These are phyloP conservation scores for Corchorus olitorius DNA, from an alignment of 345 rosid genomes.

Conservation along the genomic window DNA sequence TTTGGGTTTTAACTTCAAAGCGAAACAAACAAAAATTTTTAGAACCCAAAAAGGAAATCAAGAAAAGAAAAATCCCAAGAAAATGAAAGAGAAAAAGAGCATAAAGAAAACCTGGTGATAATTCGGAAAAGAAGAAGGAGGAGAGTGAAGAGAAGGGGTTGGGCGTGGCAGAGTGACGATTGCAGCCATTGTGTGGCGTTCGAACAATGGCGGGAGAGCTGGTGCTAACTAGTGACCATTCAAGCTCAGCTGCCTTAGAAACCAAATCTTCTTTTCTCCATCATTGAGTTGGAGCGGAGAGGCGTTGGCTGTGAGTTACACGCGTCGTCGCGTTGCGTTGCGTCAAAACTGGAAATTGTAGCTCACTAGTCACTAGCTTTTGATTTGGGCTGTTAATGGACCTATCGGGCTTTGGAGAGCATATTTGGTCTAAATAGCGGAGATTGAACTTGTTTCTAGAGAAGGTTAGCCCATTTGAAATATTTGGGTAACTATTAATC, in stretches of 20 bases:
- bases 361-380: not conserved
- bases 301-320: not conserved
- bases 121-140: not conserved
- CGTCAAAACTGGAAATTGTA: not conserved
- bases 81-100: not conserved
- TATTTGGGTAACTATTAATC: not conserved
- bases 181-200: constrained; percentile 10
- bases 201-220: constrained; percentile 6
- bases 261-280: not conserved
- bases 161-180: not conserved
- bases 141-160: not conserved
- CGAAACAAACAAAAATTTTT: not conserved
- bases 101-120: constrained; percentile 1
- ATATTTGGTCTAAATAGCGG: not conserved
- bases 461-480: not conserved
- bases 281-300: not conserved
- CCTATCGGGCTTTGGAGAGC: not conserved
- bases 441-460: not conserved
- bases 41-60: not conserved
- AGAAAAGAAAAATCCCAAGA: not conserved
- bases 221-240: constrained; percentile 2
- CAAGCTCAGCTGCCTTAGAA: not conserved
- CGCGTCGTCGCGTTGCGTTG: not conserved
- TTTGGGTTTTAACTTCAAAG: not conserved
- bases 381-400: not conserved